Evolutionary conservation across 163 green algal species (phyloP).

Genomic region (Prototheca cutis): DNA sequence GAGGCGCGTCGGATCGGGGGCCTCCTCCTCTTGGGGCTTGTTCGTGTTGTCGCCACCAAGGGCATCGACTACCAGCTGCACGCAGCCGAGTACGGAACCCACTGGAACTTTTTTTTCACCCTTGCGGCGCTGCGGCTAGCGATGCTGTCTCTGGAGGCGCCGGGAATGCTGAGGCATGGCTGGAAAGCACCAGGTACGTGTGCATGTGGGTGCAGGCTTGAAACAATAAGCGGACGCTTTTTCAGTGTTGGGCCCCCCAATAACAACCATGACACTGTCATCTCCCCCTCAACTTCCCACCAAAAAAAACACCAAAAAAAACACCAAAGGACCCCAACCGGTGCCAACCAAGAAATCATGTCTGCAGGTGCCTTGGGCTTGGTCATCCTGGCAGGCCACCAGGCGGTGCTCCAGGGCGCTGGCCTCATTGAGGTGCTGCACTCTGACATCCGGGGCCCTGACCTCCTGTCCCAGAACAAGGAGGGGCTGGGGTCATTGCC

Average conservation of each 20-base stretch:
- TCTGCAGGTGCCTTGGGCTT: neutral
- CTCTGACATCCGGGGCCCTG: slow-evolving; percentile 15
- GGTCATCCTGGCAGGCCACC: slow-evolving; percentile 25
- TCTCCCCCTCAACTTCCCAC: too few relatives aligned
- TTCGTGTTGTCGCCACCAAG: slow-evolving; percentile 23
- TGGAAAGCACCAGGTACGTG: too few relatives aligned
- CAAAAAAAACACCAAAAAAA: too few relatives aligned
- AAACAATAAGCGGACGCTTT: too few relatives aligned
- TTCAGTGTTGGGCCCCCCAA: too few relatives aligned
- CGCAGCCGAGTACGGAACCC: slow-evolving; percentile 78
- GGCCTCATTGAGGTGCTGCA: slow-evolving; percentile 19
- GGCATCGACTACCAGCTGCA: slow-evolving; percentile 55
- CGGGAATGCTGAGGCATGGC: too few relatives aligned
- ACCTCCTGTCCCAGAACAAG: slow-evolving; percentile 64
- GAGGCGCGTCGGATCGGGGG: neutral
- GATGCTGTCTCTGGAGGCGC: neutral
- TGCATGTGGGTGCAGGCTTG: too few relatives aligned
- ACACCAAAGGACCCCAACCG: neutral
- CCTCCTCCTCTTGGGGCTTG: slow-evolving; percentile 26
- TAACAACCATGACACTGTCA: too few relatives aligned
- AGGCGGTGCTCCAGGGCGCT: slow-evolving; percentile 27
- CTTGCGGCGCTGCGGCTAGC: slow-evolving; percentile 47
- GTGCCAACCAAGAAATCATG: neutral
- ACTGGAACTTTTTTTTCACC: slow-evolving; percentile 98
- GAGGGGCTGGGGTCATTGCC: slow-evolving; percentile 65